Percentiles rank a stretch among this genome's conserved stretches.
These are phyloP conservation scores for Rhodotorula sp. DNA, from an alignment of 1,284 basidiomycete genomes.

Conservation along the genomic window DNA sequence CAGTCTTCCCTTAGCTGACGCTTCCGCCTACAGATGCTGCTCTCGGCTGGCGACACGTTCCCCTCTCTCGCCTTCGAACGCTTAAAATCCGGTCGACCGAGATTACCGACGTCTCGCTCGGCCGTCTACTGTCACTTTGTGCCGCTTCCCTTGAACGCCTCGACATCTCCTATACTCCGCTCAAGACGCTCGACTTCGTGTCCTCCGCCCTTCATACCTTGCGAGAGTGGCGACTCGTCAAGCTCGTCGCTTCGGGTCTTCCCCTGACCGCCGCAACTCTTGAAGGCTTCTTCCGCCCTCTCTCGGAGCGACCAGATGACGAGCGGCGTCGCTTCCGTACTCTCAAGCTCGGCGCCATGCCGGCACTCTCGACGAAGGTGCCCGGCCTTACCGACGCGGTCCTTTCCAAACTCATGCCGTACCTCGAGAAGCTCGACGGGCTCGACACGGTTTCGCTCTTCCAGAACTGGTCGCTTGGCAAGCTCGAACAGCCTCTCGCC, in stretches of 20 bases:
- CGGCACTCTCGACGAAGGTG: constrained; percentile 25
- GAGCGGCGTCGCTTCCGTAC: constrained; percentile 26
- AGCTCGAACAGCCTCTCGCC: constrained; percentile 18
- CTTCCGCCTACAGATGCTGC: constrained; percentile 3
- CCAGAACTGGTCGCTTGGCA: constrained; percentile 26
- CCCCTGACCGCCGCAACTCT: constrained; percentile 34
- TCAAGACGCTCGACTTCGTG: constrained; percentile 41
- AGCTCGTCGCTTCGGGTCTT: constrained; percentile 42
- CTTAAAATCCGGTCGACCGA: constrained; percentile 43
- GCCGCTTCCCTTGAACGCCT: constrained; percentile 34
- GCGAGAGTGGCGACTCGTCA: constrained; percentile 31
- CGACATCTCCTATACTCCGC: constrained; percentile 42
- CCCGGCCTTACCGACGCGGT: constrained; percentile 34
- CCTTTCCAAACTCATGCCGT: constrained; percentile 33
- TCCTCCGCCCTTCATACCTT: constrained; percentile 30
- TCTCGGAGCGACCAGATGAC: constrained; percentile 5
- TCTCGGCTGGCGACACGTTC: constrained; percentile 24
- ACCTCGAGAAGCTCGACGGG: constrained; percentile 33
- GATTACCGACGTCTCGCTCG: constrained; percentile 38
- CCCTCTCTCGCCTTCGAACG: constrained; percentile 36
- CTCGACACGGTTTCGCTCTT: constrained; percentile 36
- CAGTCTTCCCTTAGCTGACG: background rate
- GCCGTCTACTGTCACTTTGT: constrained; percentile 40
- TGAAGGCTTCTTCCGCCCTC: constrained; percentile 37
- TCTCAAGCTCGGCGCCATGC: constrained; percentile 39